Conservation (phyloP, 805 yeast species). For the Nematodospora valgi region DNA sequence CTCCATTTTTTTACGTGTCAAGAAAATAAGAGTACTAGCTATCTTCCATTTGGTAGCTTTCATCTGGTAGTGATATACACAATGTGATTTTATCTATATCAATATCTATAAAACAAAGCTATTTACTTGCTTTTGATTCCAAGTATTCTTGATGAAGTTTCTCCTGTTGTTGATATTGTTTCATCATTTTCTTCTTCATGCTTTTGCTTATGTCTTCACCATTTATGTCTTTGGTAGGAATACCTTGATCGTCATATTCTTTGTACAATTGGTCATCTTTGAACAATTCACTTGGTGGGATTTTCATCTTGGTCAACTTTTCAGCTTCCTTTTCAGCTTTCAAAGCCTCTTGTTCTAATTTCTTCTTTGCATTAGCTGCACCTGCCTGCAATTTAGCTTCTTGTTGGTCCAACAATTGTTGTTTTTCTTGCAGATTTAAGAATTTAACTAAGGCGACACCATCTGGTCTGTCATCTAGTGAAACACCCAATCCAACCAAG, state of each 20-base stretch:
- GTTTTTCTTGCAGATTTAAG: conserved; percentile 64
- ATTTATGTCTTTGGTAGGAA: conserved; percentile 70
- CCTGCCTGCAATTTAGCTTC: conserved; percentile 58
- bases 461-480: conserved; percentile 82
- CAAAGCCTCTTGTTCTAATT: conserved; percentile 45
- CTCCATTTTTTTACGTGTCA: conserved; percentile 6
- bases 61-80: not conserved
- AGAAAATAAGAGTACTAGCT: too few relatives aligned
- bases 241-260: conserved; percentile 82
- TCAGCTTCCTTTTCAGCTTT: conserved; percentile 64
- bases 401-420: conserved; percentile 59
- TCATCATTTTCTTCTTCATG: conserved; percentile 74
- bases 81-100: not conserved
- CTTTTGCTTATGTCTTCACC: conserved; percentile 89
- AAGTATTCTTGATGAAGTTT: conserved; percentile 72
- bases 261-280: conserved; percentile 50
- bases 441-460: conserved; percentile 85
- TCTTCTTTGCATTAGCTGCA: conserved; percentile 56
- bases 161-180: conserved; percentile 75
- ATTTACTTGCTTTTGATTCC: conserved; percentile 9
- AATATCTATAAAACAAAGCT: not conserved
- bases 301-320: conserved; percentile 60
- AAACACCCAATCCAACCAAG: conserved; percentile 70
- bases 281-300: conserved; percentile 74
- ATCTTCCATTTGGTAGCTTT: conserved; percentile 1